These are phyloP conservation scores for Linaria vulgaris DNA, from an alignment of 257 asterid species.

Conservation along the genomic window DNA sequence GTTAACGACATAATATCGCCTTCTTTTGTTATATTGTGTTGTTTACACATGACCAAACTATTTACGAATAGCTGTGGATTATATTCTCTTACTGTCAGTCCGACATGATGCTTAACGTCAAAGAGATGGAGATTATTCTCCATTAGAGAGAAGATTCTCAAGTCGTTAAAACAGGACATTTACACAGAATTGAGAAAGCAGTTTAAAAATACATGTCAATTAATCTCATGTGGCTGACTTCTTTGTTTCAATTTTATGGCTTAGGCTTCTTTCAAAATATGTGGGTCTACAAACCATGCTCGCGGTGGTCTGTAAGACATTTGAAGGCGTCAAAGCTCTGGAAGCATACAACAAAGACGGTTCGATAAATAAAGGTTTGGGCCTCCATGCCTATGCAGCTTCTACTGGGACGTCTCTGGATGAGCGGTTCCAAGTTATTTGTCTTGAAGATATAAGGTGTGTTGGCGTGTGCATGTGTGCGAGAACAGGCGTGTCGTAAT, in stretches of 20 bases:
- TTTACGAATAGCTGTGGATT: conserved; percentile 6
- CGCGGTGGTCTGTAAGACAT: conserved; percentile 75
- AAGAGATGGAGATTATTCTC: too few species aligned
- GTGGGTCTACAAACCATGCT: conserved; percentile 79
- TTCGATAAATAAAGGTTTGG: conserved; percentile 41
- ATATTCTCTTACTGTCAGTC: not conserved
- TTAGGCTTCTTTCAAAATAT: conserved; percentile 68
- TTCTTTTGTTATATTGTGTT: not conserved
- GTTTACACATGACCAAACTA: conserved; percentile 7
- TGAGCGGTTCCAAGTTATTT: conserved; percentile 53
- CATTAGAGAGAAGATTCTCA: conserved; percentile 5
- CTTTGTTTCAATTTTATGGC: conserved; percentile 29
- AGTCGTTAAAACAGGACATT: conserved; percentile 15
- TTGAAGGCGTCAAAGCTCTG: conserved; percentile 52
- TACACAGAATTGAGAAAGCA: conserved; percentile 20
- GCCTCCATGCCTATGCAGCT: conserved; percentile 65
- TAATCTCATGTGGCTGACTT: conserved; percentile 24
- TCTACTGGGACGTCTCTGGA: conserved; percentile 50
- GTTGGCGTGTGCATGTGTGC: not conserved
- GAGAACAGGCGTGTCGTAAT: conserved; percentile 17
- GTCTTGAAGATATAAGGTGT: conserved; percentile 73
- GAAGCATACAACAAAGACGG: conserved; percentile 71
- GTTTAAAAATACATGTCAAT: conserved; percentile 1
- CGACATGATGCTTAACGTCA: too few species aligned
- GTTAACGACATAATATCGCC: not conserved